Conservation (phyloP, 768 basidiomycete genomes). For the Boletus eberwhitei region DNA sequence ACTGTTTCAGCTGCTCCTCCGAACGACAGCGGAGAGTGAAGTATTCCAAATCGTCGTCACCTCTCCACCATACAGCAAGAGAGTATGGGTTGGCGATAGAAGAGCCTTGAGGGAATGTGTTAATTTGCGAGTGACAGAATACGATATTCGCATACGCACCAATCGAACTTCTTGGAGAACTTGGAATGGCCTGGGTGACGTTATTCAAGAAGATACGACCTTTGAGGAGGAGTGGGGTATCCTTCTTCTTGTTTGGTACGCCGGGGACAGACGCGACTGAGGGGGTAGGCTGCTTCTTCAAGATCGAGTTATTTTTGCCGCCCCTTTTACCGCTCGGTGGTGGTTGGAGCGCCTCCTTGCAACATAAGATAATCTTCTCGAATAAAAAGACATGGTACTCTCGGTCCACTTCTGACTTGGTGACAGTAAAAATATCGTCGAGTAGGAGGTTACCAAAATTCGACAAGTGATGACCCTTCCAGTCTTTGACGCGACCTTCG, state of each 20-base stretch:
- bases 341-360: constrained; percentile 79
- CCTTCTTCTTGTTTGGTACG: constrained; percentile 66
- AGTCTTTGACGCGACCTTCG: constrained; percentile 86
- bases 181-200: constrained; percentile 76
- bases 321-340: constrained; percentile 62
- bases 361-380: constrained; percentile 98
- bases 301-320: constrained; percentile 81
- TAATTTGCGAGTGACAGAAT: not conserved
- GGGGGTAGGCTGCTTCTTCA: constrained; percentile 73
- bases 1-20: constrained; percentile 89
- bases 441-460: constrained; percentile 93
- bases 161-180: constrained; percentile 51
- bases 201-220: constrained; percentile 97
- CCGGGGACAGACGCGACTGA: constrained; percentile 46
- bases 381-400: constrained; percentile 99
- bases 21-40: constrained; percentile 92
- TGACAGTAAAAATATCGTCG: constrained; percentile 94
- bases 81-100: constrained; percentile 61
- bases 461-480: constrained; percentile 96
- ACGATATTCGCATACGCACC: constrained; percentile 44
- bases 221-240: constrained; percentile 82
- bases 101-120: constrained; percentile 36
- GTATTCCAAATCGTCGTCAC: constrained; percentile 88
- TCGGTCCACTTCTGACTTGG: constrained; percentile 92
- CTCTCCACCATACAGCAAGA: constrained; percentile 91